Evolutionary conservation across 805 yeast species (phyloP), one percentile per base, ranked within the genome.

Genomic region (Candida nanaspora): DNA sequence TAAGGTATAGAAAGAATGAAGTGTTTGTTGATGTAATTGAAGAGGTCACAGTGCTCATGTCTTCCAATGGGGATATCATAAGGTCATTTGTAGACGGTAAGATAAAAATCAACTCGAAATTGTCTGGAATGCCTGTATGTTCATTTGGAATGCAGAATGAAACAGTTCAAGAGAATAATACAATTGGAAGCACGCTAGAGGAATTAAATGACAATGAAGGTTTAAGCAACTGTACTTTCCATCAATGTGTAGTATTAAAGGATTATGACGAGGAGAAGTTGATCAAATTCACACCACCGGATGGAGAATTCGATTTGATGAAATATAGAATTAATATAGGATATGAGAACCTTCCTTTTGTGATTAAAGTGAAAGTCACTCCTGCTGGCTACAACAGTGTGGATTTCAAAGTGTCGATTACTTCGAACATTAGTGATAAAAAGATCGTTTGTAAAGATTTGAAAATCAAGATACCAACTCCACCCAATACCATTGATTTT

Each of bases 251-350:
- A 21, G 78, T 81, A 45, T 66, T 86, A 41, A 75, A 76, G 43
- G 73, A 76, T 49, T 86, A 82, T 58, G 87, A 84, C 45, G 55
- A 68, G 18, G 79, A 81, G 21, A 66, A 83, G 32, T 63, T 75
- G 20, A 82, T 88, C 43, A 76, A 72, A 35, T 87, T 88, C 48
- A 68, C 80, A 11, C 96, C 96, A 2, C 96, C 96, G 2, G 95
- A 87, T 61, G 95, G 95, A 0, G 76, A 78, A 39, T 85, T 86
- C 56, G 91, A 86, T 58, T 70, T 88, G 44, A 80, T 88, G 89
- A 69, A 76, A 28, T 88, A 87, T 61, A 67, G 81, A 41, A 61
- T 68, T 1, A 76, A 77, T 34, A 76, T 78, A 47, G 22, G 22
- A 18, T 31, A 6, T 18, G 63, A 84, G 44, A 76, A 74, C 38